These are phyloP conservation scores for Podospora sp. DNA, from an alignment of 495 filamentous ascomycete species.

Conservation along the genomic window DNA sequence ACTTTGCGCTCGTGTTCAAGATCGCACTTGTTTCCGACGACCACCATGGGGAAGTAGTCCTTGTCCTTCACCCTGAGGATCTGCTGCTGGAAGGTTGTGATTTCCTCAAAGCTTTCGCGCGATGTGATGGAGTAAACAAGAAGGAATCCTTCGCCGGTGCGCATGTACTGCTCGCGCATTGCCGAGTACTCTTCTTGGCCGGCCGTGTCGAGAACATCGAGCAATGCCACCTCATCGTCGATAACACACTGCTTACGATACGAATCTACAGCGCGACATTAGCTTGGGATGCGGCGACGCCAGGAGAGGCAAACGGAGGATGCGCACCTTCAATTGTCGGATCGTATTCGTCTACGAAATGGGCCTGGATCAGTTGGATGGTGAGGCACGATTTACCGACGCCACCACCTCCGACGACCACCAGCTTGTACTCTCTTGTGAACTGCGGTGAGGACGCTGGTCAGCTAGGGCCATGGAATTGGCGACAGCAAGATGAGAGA, in stretches of 20 bases:
- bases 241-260: conserved; percentile 99
- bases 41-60: conserved; percentile 98
- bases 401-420: conserved; percentile 96
- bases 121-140: conserved; percentile 98
- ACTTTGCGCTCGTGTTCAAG: conserved; percentile 89
- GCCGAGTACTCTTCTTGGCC: conserved; percentile 99
- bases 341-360: conserved; percentile 99
- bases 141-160: conserved; percentile 96
- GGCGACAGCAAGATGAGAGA: neutral
- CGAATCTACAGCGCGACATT: conserved; percentile 65
- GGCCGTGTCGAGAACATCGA: conserved; percentile 97
- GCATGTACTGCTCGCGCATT: conserved; percentile 99
- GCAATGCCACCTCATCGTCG: conserved; percentile 94
- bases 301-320: neutral
- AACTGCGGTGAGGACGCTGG: conserved; percentile 60
- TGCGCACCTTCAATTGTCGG: conserved; percentile 95
- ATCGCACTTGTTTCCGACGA: conserved; percentile 99
- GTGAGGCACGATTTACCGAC: conserved; percentile 99
- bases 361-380: conserved; percentile 97
- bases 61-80: conserved; percentile 98
- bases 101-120: conserved; percentile 96
- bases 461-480: neutral
- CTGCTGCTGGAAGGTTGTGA: conserved; percentile 97
- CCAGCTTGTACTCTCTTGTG: conserved; percentile 97
- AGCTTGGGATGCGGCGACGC: conserved; percentile 14